Evolutionary conservation across 495 filamentous ascomycete species (phyloP), one percentile per base, ranked within the genome.

Genomic region (Penicillium atrosanguineum): DNA sequence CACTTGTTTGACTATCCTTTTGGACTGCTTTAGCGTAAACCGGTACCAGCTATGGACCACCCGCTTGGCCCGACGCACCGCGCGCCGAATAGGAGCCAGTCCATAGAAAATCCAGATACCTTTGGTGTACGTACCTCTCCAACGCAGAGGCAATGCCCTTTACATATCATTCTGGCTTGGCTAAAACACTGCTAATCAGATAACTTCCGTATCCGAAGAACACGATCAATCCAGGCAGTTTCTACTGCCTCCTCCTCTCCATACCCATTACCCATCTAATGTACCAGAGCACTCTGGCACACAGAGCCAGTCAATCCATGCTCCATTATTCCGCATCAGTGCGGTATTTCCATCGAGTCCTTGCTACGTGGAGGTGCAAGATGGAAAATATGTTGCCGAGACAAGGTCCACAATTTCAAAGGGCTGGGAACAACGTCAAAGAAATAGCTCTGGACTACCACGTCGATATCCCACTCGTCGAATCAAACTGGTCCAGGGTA

Each of bases 401-500:
- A 45, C 50, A 0, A 41, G n/a, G 4, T 46, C 50, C 6, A 52
- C 34, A 7, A 45, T 29, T 23, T 52, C 50, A 3, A 52, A 46
- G 15, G 41, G 42, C 21, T 52, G 50, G 50, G 42, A 42, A 18
- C 41, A 45, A 34, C 42, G 50, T 11, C 50, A 52, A 20, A 52
- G 3, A 7, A 4, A 31, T 2, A 20, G 18, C 26, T 45, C 50
- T 2, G 42, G 41, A 21, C 46, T 46, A 12, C 19, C 45, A 12
- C 88, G 88, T 71, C 88, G 93, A 56, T 94, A 91, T 74, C 83
- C 89, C 31, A 97, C 93, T 25, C 83, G 93, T 63, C 96, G 95
- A 72, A 87, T 96, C 65, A 96, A 96, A 79, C 83, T 97, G 41
- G 88, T 91, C 21, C 91, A 96, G 69, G 91, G 91, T 52, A 89